Evolutionary conservation across 2,329 filamentous ascomycete genomes (phyloP), one percentile per base, ranked within the genome.

Genomic region (Aspergillus awamori): DNA sequence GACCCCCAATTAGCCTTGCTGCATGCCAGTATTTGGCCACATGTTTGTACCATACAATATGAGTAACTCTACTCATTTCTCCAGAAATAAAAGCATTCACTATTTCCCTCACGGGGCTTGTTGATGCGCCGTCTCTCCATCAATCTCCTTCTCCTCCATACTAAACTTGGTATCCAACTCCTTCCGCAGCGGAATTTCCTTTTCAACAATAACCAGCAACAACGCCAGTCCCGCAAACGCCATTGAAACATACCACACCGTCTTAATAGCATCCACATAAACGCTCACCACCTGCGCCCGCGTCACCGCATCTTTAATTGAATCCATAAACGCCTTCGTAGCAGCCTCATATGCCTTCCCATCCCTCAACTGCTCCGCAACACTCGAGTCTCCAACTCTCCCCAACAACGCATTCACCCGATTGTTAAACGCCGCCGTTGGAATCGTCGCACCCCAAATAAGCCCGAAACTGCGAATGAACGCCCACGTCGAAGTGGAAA

Each of bases 201-300:
- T 74, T 53, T 77, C 75, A 0, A 72, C 64, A 28, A 76, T 74
- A 1, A 69, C 71, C 6, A 78, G 39, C 5, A 74, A 36, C n/a
- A 80, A 75, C 1, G 70, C 72, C 4, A 78, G 24, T 0, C 59
- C 72, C 0, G 71, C 68, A 22, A 80, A 67, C 0, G 71, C 66
- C 0, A 78, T 68, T 8, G 73, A 73, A 2, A 80, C 67, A 4
- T 76, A 65, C 76, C 79, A 82, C 2, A 79, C 72, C 20, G 65
- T 64, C 51, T 68, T 72, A 38, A 81, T 64, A 1, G 74, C 70
- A 33, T 73, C 63, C 0, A 70, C 69, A 58, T 77, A 81, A 0
- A 74, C 71, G 1, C 61, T 52, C 1, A 74, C 59, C 4, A 81
- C 74, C 57, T 79, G 65, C 0, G 52, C 54, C 26, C 36, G 41